Evolutionary conservation across 495 filamentous ascomycete genomes (phyloP).

Genomic region (Neurospora intermedia): DNA sequence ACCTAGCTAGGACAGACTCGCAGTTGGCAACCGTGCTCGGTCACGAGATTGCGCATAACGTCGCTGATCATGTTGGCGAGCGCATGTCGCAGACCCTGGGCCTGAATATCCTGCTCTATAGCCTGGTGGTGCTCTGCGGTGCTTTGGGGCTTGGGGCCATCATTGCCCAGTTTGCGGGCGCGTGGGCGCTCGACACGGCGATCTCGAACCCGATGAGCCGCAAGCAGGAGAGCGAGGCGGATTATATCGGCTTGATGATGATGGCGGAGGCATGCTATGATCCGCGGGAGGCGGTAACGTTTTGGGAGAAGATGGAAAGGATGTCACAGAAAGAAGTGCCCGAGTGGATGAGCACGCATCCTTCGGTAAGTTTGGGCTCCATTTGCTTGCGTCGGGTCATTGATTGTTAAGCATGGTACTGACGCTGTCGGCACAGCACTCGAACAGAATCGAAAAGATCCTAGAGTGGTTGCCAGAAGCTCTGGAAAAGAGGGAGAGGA

Average conservation of each 20-base stretch:
- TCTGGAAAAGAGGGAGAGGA: slow-evolving; percentile 38
- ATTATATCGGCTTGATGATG: slow-evolving; percentile 77
- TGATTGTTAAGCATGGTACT: not conserved
- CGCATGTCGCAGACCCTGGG: slow-evolving; percentile 55
- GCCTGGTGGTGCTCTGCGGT: slow-evolving; percentile 38
- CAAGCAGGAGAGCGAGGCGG: slow-evolving; percentile 56
- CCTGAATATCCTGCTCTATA: slow-evolving; percentile 42
- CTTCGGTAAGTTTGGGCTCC: slow-evolving; percentile 44
- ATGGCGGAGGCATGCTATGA: slow-evolving; percentile 54
- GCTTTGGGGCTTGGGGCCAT: slow-evolving; percentile 35
- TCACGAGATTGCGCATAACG: slow-evolving; percentile 90
- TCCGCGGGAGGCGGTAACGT: slow-evolving; percentile 55
- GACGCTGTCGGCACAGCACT: slow-evolving; percentile 34
- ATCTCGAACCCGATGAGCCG: slow-evolving; percentile 61
- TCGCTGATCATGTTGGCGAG: slow-evolving; percentile 73
- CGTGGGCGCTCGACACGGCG: slow-evolving; percentile 46
- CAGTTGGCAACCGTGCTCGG: slow-evolving; percentile 77
- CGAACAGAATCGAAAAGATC: slow-evolving; percentile 61
- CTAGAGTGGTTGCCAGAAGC: slow-evolving; percentile 55
- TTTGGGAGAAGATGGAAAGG: slow-evolving; percentile 73
- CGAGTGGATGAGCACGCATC: slow-evolving; percentile 81
- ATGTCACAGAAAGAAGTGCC: slow-evolving; percentile 47
- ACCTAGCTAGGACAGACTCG: slow-evolving; percentile 58
- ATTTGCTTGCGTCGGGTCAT: not conserved
- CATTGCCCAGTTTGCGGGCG: slow-evolving; percentile 29